phyloP scores from a whole-genome alignment of 345 rosid species.

The Moricandia arvensis region DNA sequence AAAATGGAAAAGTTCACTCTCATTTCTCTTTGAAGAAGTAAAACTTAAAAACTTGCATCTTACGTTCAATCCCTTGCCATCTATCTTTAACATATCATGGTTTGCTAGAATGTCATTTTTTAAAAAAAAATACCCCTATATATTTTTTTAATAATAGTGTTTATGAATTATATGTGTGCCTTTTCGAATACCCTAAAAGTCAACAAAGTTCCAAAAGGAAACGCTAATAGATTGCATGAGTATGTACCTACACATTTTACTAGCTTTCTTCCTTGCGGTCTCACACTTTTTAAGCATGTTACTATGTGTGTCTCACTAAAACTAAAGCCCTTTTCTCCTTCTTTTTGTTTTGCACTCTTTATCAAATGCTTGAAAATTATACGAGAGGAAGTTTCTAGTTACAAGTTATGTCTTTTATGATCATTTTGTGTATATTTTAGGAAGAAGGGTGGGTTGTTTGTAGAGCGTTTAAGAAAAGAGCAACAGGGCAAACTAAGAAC shows the following conservation, averaged over 20 bases:
- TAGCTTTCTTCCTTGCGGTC: slow-evolving; percentile 26
- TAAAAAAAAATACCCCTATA: neutral
- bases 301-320: slow-evolving; percentile 33
- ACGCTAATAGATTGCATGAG: slow-evolving; percentile 15
- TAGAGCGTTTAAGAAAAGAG: slow-evolving; percentile 84
- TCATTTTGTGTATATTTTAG: slow-evolving; percentile 39
- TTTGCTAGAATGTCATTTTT: neutral
- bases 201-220: slow-evolving; percentile 20
- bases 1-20: neutral
- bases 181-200: slow-evolving; percentile 7
- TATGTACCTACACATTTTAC: slow-evolving; percentile 12
- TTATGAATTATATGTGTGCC: neutral
- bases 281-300: slow-evolving; percentile 46
- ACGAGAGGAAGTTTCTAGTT: neutral
- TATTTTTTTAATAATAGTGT: neutral
- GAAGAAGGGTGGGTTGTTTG: slow-evolving; percentile 99
- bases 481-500: slow-evolving; percentile 51
- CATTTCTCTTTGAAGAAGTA: neutral
- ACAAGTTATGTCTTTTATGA: neutral
- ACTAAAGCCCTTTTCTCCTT: slow-evolving; percentile 39
- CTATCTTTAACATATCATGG: neutral
- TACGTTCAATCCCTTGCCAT: neutral
- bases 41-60: neutral
- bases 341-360: slow-evolving; percentile 26
- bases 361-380: slow-evolving; percentile 11